phyloP scores from a whole-genome alignment of 495 filamentous ascomycete genomes.

The Lasiosphaeria hispida region DNA sequence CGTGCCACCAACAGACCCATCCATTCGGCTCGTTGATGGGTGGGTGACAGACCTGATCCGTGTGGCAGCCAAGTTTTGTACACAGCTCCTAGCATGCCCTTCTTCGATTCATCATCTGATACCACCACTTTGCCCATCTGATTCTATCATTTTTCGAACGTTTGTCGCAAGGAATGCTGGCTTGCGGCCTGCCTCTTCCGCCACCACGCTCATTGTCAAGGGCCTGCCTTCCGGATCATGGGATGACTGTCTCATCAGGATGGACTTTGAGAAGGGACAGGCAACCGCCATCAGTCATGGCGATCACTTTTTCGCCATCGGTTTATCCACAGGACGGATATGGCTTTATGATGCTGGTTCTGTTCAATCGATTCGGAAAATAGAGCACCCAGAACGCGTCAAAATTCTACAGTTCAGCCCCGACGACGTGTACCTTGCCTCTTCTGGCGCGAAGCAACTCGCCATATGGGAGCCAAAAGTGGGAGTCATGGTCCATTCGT shows the following conservation, averaged over 20 bases:
- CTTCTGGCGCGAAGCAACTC: slow-evolving; percentile 20
- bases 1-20: slow-evolving; percentile 22
- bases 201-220: slow-evolving; percentile 7
- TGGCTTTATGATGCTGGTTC: slow-evolving; percentile 25
- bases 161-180: slow-evolving; percentile 9
- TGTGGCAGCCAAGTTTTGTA: slow-evolving; percentile 32
- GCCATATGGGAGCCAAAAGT: slow-evolving; percentile 21
- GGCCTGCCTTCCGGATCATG: slow-evolving; percentile 21
- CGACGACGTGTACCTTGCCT: slow-evolving; percentile 17
- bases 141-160: slow-evolving; percentile 24
- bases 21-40: slow-evolving; percentile 14
- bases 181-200: neutral
- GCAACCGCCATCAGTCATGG: slow-evolving; percentile 22
- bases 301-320: slow-evolving; percentile 28
- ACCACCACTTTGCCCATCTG: slow-evolving; percentile 33
- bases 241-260: slow-evolving; percentile 31
- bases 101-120: slow-evolving; percentile 36
- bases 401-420: slow-evolving; percentile 22
- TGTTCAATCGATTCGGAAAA: slow-evolving; percentile 14
- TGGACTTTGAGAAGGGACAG: slow-evolving; percentile 26
- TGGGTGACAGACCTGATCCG: slow-evolving; percentile 37
- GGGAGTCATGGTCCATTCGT: slow-evolving; percentile 13
- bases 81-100: slow-evolving; percentile 28
- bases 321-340: slow-evolving; percentile 27
- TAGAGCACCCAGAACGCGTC: slow-evolving; percentile 27